Evolutionary conservation across 106 monocot species (phyloP).

Genomic region (Amphibolis antarctica): DNA sequence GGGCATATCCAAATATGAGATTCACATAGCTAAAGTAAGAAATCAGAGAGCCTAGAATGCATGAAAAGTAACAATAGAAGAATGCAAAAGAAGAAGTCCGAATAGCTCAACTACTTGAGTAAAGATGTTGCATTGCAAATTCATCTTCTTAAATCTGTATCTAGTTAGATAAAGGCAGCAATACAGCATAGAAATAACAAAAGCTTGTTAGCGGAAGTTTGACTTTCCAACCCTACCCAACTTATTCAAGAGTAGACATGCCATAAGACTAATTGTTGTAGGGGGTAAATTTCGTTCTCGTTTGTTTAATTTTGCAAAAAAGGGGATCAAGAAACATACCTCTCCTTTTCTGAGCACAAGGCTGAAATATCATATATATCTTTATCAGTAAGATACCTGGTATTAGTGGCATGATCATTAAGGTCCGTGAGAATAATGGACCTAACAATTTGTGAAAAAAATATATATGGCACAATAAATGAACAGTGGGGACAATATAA

Average conservation of each 20-base stretch:
- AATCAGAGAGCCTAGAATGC: too few relatives aligned
- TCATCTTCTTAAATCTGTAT: too few relatives aligned
- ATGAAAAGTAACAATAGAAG: too few relatives aligned
- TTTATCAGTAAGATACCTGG: conserved; percentile 60
- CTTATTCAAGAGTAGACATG: background rate
- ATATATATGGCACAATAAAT: background rate
- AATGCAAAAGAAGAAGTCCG: too few relatives aligned
- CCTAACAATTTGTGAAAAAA: background rate
- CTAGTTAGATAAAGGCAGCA: too few relatives aligned
- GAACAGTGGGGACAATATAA: background rate
- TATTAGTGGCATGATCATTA: background rate
- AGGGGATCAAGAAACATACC: conserved; percentile 29
- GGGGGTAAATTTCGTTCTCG: background rate
- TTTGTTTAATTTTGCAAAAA: background rate
- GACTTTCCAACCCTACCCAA: too few relatives aligned
- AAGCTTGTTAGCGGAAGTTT: too few relatives aligned
- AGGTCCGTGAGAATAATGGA: background rate
- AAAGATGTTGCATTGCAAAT: too few relatives aligned
- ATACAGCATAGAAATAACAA: too few relatives aligned
- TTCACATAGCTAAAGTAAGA: too few relatives aligned
- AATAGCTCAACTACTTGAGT: too few relatives aligned
- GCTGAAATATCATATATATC: conserved; percentile 94
- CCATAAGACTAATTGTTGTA: background rate
- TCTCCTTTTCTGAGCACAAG: conserved; percentile 78
- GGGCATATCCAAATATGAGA: too few relatives aligned